Percentiles rank a stretch among this genome's conserved stretches.
These are phyloP conservation scores for Luvunga scandens DNA, from an alignment of 345 rosid species.

Conservation along the genomic window DNA sequence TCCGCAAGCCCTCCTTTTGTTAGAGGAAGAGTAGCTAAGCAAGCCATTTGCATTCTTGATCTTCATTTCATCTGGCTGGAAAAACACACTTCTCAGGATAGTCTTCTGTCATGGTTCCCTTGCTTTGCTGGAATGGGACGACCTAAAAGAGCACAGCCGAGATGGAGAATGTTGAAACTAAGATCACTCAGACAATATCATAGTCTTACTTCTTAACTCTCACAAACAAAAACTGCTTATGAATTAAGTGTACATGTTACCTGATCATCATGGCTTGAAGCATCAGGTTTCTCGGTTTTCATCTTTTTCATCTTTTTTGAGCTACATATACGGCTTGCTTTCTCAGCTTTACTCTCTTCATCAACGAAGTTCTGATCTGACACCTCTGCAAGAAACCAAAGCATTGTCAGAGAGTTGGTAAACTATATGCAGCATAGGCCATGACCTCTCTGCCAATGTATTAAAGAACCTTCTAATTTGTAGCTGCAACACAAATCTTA, in stretches of 20 bases:
- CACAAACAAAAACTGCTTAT: not conserved
- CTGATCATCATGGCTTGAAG: slow-evolving; percentile 45
- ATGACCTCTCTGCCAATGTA: not conserved
- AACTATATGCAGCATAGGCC: not conserved
- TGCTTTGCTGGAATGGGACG: slow-evolving; percentile 1
- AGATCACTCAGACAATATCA: not conserved
- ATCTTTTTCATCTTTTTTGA: slow-evolving; percentile 45
- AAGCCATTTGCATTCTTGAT: not conserved
- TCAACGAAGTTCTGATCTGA: slow-evolving; percentile 87
- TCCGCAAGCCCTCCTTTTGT: not conserved
- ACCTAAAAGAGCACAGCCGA: not conserved
- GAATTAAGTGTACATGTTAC: slow-evolving; percentile 10
- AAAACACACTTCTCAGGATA: not conserved
- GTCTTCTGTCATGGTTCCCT: not conserved
- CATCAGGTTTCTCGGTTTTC: slow-evolving; percentile 20
- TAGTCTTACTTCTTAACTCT: not conserved
- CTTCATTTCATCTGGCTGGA: not conserved
- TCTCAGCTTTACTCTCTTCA: slow-evolving; percentile 41
- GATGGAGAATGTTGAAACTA: not conserved
- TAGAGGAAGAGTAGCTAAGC: not conserved
- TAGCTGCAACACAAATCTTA: not conserved
- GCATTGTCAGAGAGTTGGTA: not conserved
- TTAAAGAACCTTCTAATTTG: not conserved
- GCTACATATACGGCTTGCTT: slow-evolving; percentile 20
- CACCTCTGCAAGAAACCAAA: slow-evolving; percentile 51